Evolutionary conservation across 805 yeast species (phyloP), one percentile per base, ranked within the genome.

Genomic region (Wickerhamomyces rabaulensis): DNA sequence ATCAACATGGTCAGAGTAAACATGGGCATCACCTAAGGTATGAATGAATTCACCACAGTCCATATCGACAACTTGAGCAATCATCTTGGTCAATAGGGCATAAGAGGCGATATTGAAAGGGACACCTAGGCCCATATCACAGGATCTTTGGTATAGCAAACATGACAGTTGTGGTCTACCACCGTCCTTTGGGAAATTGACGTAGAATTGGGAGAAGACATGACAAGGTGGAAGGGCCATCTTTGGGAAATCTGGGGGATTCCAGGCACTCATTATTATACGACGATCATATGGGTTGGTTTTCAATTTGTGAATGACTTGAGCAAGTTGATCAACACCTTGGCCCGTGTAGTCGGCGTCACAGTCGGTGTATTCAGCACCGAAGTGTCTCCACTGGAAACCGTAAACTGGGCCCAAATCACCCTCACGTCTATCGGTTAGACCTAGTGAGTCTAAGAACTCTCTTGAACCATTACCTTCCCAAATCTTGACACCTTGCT

Each of bases 151-250:
- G 67, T 94, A 94, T 71, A 94, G 71, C 48, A 85, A 78, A 64
- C 99, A 94, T 12, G 94, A 86, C 46, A 94, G 75, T 58, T 75
- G 80, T 20, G 95, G 95, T 56, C 68, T 79, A 21, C 63, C 62
- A 26, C 64, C 66, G 23, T 70, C 70, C 42, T 67, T 62, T n/a
- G 95, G 92, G 69, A 86, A 87, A 57, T 78, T 86, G 36, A 94
- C 99, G 63, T 87, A 94, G 62, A 94, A 94, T 66, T 94, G 99
- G 46, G 95, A 83, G 62, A 94, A 87, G 21, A 94, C 95, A 66
- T 94, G 99, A 61, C 99, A 94, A 23, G 99, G 99, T 12, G 99
- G 99, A 45, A 94, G 74, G 0, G 99, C 99, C 99, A 94, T 94
- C 52, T 81, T 74, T 43, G 80, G 75, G 62, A 92, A 87, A 58